phyloP scores from a whole-genome alignment of 257 asterid species.

The Nicotiana tabacum region DNA sequence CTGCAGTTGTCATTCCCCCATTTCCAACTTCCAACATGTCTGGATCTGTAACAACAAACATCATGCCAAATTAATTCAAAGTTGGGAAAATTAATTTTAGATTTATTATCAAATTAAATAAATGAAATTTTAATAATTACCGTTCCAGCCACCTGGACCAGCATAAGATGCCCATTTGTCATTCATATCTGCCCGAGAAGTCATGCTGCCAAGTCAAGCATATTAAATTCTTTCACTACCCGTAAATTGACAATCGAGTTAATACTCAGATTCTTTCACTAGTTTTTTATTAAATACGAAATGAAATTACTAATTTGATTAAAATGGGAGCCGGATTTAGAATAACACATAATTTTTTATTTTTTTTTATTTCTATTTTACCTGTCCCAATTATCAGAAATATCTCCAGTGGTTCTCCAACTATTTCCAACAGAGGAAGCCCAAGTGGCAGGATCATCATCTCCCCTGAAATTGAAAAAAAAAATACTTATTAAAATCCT shows the following conservation, averaged over 20 bases:
- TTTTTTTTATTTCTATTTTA: background rate
- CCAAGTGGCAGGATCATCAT: conserved; percentile 96
- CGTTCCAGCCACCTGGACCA: conserved; percentile 96
- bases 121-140: conserved; percentile 23
- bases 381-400: conserved; percentile 75
- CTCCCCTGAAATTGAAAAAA: conserved; percentile 54
- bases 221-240: background rate
- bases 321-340: background rate
- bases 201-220: conserved; percentile 44
- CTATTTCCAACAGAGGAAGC: conserved; percentile 74
- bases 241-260: too few relatives aligned
- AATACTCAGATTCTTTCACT: background rate
- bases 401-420: conserved; percentile 97
- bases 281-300: too few relatives aligned
- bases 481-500: background rate
- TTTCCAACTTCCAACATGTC: conserved; percentile 98
- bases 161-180: conserved; percentile 86
- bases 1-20: conserved; percentile 73
- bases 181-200: conserved; percentile 72
- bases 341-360: background rate
- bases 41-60: conserved; percentile 51
- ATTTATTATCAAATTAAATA: background rate
- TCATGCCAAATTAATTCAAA: background rate
- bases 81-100: background rate
- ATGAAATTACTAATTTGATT: too few relatives aligned